Percentiles rank a stretch among this genome's conserved stretches.
Evolutionary conservation across 2,329 filamentous ascomycete genomes (phyloP).

Genomic region (Fusarium nelsonii): DNA sequence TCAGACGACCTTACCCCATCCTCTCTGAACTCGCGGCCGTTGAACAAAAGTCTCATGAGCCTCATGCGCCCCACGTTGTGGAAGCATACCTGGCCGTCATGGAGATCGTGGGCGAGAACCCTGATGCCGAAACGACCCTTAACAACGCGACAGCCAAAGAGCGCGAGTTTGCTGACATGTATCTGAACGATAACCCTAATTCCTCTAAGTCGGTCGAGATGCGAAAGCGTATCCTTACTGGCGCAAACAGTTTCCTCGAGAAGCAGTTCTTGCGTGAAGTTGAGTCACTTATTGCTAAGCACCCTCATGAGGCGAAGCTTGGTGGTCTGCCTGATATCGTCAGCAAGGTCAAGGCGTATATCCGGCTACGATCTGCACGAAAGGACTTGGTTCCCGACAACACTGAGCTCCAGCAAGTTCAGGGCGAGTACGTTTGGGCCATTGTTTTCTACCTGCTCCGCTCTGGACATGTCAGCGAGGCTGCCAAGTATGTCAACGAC

Average conservation of each 20-base stretch:
- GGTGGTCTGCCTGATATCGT: conserved; percentile 89
- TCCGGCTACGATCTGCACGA: conserved; percentile 81
- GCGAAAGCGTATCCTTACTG: conserved; percentile 82
- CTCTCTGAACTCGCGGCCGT: conserved; percentile 81
- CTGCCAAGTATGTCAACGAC: conserved; percentile 85
- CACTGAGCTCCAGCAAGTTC: conserved; percentile 81
- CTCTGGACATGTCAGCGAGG: conserved; percentile 85
- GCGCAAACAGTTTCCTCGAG: conserved; percentile 84
- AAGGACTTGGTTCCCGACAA: conserved; percentile 89
- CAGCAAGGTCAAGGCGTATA: conserved; percentile 93
- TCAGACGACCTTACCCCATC: conserved; percentile 77
- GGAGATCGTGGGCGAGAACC: conserved; percentile 80
- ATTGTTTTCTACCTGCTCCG: conserved; percentile 92
- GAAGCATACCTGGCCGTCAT: conserved; percentile 87
- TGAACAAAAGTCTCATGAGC: conserved; percentile 76
- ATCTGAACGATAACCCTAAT: conserved; percentile 79
- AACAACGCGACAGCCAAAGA: conserved; percentile 77
- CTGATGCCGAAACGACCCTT: conserved; percentile 68
- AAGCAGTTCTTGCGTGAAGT: conserved; percentile 83
- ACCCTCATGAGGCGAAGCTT: conserved; percentile 88
- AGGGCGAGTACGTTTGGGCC: conserved; percentile 91
- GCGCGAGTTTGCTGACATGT: conserved; percentile 80
- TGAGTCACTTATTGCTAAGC: conserved; percentile 81
- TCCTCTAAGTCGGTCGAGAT: conserved; percentile 74
- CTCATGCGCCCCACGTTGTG: conserved; percentile 79